A percentile compares a stretch with the other conserved stretches of the same genome.
These are phyloP conservation scores for Lachnellula subtilissima DNA, from an alignment of 2,329 filamentous ascomycete genomes.

Conservation along the genomic window DNA sequence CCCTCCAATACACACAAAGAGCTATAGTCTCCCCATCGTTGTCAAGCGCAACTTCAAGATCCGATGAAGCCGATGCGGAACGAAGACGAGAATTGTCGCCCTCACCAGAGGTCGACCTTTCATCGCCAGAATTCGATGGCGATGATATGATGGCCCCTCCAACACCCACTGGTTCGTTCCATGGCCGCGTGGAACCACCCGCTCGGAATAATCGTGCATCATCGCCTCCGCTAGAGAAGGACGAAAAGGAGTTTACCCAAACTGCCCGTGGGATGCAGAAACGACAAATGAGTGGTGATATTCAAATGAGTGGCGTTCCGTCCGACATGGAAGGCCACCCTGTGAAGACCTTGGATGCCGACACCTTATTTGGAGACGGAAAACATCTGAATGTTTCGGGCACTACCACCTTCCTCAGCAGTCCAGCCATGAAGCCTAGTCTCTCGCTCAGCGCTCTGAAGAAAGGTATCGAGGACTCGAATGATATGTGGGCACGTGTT, in stretches of 20 bases:
- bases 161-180: conserved; percentile 61
- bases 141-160: conserved; percentile 58
- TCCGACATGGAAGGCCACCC: conserved; percentile 28
- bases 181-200: conserved; percentile 40
- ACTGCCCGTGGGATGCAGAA: conserved; percentile 76
- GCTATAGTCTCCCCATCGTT: conserved; percentile 78
- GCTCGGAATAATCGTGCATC: conserved; percentile 65
- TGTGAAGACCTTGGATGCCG: conserved; percentile 24
- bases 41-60: conserved; percentile 62
- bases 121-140: conserved; percentile 78
- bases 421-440: conserved; percentile 50
- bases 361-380: conserved; percentile 30
- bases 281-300: conserved; percentile 51
- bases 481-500: conserved; percentile 27
- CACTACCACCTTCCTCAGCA: conserved; percentile 40
- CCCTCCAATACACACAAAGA: conserved; percentile 45
- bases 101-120: conserved; percentile 90
- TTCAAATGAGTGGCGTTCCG: conserved; percentile 49
- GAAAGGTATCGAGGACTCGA: conserved; percentile 40
- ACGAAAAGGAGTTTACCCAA: conserved; percentile 95
- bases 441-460: conserved; percentile 37
- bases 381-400: conserved; percentile 26
- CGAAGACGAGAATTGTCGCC: conserved; percentile 69
- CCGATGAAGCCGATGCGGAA: conserved; percentile 68
- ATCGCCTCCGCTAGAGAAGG: conserved; percentile 84